Evolutionary conservation across 2,329 filamentous ascomycete genomes (phyloP), one percentile per base, ranked within the genome.

Genomic region (Allantophomopsis lycopodina): DNA sequence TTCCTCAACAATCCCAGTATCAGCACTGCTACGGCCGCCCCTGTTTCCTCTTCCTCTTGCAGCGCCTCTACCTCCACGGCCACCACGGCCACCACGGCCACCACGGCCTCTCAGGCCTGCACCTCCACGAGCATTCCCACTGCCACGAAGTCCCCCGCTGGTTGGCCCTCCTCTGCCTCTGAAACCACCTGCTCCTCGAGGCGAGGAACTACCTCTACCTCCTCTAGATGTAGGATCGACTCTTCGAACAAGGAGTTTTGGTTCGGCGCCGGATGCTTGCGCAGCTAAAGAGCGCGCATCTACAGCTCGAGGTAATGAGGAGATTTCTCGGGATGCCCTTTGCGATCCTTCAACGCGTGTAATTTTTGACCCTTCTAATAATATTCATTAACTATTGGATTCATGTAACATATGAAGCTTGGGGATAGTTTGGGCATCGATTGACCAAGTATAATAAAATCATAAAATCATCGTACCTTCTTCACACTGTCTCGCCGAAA

Each of bases 51-150:
- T 13, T 16, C 2, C 4, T 36, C 30, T 30, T 10, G 32, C 12
- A 34, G 7, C 12, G 10, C 32, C 32, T 34, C 32, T 34, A 34
- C 14, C 32, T 2, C 31, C 21, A 40, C 40, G 32, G 38, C 23
- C 39, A 4, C 36, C 38, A 30, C 42, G 13, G 28, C 39, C 35
- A 23, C 38, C 39, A 20, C 23, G 35, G 8, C 39, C 32, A 13
- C 40, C 30, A 23, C 23, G 18, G 12, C 42, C 62, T 60, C 7
- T 63, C 4, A 59, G 57, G 45, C 58, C 4, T 42, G 59, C 58
- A 45, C 58, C 4, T 42, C 50, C 2, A 62, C 63, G 1, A 58
- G 60, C 4, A 37, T 50, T 2, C 48, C 57, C 15, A 65, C 69
- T 48, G 40, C 53, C 36, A 67, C 61, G 56, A 52, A 58, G 18